Conservation (phyloP, 1,139 yeast genomes). For the Kurtzmaniella quercitrusa region DNA sequence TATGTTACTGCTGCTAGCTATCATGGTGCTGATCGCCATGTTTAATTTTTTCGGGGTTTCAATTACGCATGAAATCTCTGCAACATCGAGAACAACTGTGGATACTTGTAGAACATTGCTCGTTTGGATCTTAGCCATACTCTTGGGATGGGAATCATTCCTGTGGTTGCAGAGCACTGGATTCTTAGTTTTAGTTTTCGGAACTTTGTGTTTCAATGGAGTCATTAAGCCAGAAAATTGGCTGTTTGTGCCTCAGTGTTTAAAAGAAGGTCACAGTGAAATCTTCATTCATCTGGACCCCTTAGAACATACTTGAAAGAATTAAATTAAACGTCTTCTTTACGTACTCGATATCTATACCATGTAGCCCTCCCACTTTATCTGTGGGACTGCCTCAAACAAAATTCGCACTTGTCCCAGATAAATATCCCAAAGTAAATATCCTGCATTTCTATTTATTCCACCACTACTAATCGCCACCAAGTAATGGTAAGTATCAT, state of each 20-base stretch:
- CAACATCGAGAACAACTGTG: constrained; percentile 76
- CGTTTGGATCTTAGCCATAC: constrained; percentile 72
- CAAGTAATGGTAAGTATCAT: neutral
- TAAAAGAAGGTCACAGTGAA: constrained; percentile 18
- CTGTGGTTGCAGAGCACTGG: constrained; percentile 60
- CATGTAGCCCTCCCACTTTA: too few relatives aligned
- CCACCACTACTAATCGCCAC: constrained; percentile 1
- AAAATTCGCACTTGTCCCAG: too few relatives aligned
- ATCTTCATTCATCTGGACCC: constrained; percentile 5
- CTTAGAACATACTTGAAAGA: neutral
- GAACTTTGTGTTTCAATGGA: constrained; percentile 73
- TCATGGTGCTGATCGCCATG: constrained; percentile 68
- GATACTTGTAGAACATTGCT: constrained; percentile 75
- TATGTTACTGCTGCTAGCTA: constrained; percentile 51
- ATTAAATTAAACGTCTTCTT: neutral
- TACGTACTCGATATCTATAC: neutral
- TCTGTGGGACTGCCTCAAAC: too few relatives aligned
- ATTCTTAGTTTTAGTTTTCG: constrained; percentile 60
- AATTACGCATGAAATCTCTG: constrained; percentile 61
- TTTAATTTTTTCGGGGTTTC: constrained; percentile 77
- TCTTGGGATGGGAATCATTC: constrained; percentile 78
- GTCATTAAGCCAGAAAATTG: constrained; percentile 51
- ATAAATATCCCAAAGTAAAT: too few relatives aligned
- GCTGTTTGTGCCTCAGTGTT: constrained; percentile 42
- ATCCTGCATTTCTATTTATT: neutral